Percentiles rank a stretch among this genome's conserved stretches.
These are phyloP conservation scores for Metarhizium robertsii DNA, from an alignment of 2,329 filamentous ascomycete species.

Conservation along the genomic window DNA sequence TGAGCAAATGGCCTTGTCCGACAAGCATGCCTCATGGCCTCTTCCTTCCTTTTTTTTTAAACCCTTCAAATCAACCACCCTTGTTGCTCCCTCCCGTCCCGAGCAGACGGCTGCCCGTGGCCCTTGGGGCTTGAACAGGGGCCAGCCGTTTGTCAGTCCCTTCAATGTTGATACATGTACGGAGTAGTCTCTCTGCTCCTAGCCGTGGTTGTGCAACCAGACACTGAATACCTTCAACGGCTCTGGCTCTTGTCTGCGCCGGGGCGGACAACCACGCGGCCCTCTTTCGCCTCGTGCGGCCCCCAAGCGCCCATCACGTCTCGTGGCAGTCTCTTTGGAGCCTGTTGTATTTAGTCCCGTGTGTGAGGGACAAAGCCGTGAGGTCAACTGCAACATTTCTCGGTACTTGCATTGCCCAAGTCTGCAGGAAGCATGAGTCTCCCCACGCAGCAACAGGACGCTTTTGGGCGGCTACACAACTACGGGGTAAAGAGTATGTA, in stretches of 20 bases:
- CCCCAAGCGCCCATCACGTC: neutral
- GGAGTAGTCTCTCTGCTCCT: too few relatives aligned
- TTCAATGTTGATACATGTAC: neutral
- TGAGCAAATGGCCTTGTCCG: neutral
- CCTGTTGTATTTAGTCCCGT: neutral
- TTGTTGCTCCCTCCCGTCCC: conserved; percentile 2
- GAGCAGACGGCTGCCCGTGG: conserved; percentile 1
- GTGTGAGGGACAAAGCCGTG: neutral
- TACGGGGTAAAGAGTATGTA: too few relatives aligned
- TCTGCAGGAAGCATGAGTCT: neutral
- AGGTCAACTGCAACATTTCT: neutral
- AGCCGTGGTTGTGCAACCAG: too few relatives aligned
- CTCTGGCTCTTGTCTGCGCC: neutral
- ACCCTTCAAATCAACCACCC: neutral
- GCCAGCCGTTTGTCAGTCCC: neutral
- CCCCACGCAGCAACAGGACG: neutral
- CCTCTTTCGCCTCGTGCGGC: neutral
- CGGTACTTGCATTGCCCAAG: neutral
- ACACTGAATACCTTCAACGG: neutral
- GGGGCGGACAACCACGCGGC: neutral
- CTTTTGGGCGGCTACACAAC: too few relatives aligned
- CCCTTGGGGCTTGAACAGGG: neutral
- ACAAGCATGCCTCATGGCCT: neutral
- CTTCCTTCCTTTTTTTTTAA: too few relatives aligned
- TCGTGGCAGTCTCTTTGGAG: neutral